Percentiles rank a stretch among this genome's conserved stretches.
Evolutionary conservation across 23 red algal genomes (phyloP).

Genomic region (Chondrus crispus): DNA sequence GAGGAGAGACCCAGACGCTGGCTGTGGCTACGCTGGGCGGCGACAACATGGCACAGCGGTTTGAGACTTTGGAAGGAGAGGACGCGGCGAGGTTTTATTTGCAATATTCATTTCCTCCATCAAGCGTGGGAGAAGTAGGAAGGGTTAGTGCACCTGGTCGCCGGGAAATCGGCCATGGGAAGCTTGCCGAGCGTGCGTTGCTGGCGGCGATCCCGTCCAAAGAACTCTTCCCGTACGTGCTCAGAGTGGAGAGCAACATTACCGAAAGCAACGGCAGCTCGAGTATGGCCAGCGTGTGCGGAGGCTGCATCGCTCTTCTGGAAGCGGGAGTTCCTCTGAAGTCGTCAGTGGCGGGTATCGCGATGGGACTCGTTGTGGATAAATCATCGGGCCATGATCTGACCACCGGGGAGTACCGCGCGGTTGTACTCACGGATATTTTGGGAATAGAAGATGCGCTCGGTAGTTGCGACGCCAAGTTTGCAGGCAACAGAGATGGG

Average conservation of each 20-base stretch:
- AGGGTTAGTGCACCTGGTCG: conserved; percentile 82
- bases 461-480: conserved; percentile 90
- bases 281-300: conserved; percentile 93
- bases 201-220: conserved; percentile 54
- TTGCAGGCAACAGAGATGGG: conserved; percentile 69
- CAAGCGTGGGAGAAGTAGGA: conserved; percentile 85
- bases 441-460: conserved; percentile 95
- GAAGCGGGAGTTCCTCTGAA: conserved; percentile 90
- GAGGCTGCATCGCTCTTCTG: conserved; percentile 86
- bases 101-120: conserved; percentile 95
- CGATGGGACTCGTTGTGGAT: conserved; percentile 86
- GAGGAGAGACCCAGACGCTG: conserved; percentile 91
- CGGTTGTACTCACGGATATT: conserved; percentile 90
- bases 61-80: conserved; percentile 86
- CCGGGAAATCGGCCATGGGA: conserved; percentile 94
- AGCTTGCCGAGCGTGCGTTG: conserved; percentile 80
- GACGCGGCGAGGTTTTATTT: conserved; percentile 79
- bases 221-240: conserved; percentile 86
- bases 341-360: conserved; percentile 80
- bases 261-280: conserved; percentile 87
- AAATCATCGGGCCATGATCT: neutral
- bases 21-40: conserved; percentile 93
- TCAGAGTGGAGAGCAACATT: conserved; percentile 93
- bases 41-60: conserved; percentile 75
- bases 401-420: neutral